phyloP scores from a whole-genome alignment of 2,329 filamentous ascomycete species.

The Xenoacremonium recifei region DNA sequence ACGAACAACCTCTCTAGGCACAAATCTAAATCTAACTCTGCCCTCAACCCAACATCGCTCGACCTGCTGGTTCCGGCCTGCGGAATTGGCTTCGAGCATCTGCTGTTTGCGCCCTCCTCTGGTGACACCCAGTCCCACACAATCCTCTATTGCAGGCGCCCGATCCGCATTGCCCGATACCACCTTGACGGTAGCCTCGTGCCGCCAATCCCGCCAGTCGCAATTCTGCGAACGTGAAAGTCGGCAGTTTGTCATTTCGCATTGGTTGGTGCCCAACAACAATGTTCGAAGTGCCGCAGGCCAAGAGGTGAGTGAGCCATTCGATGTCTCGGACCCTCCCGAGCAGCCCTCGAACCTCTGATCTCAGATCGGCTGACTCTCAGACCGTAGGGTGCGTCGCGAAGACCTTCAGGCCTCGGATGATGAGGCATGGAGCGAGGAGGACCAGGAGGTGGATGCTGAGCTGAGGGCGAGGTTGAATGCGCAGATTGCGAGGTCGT shows the following conservation, averaged over 20 bases:
- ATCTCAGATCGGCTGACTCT: no score
- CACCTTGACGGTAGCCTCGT: conserved; percentile 14
- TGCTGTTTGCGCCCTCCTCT: conserved; percentile 6
- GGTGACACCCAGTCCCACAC: conserved; percentile 4
- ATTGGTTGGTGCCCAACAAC: no score
- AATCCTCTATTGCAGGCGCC: conserved; percentile 1
- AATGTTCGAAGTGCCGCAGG: conserved; percentile 31
- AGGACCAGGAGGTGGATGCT: conserved; percentile 32
- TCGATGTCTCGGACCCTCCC: conserved; percentile 2
- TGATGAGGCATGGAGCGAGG: conserved; percentile 20
- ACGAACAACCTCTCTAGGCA: background rate
- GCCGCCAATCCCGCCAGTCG: no score
- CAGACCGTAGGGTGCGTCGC: conserved; percentile 48
- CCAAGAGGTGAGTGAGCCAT: no score
- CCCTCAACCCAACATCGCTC: no score
- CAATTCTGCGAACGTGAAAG: no score
- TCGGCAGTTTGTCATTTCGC: no score
- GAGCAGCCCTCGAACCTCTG: no score
- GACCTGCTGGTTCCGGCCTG: background rate
- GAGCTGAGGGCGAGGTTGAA: conserved; percentile 45
- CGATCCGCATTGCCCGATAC: conserved; percentile 13
- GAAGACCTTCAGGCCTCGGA: conserved; percentile 48
- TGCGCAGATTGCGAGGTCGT: conserved; percentile 45
- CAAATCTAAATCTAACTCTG: background rate
- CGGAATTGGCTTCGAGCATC: background rate